A percentile compares a stretch with the other conserved stretches of the same genome.
Conservation (phyloP, 495 filamentous ascomycete species). For the Cladorrhinum samala region DNA sequence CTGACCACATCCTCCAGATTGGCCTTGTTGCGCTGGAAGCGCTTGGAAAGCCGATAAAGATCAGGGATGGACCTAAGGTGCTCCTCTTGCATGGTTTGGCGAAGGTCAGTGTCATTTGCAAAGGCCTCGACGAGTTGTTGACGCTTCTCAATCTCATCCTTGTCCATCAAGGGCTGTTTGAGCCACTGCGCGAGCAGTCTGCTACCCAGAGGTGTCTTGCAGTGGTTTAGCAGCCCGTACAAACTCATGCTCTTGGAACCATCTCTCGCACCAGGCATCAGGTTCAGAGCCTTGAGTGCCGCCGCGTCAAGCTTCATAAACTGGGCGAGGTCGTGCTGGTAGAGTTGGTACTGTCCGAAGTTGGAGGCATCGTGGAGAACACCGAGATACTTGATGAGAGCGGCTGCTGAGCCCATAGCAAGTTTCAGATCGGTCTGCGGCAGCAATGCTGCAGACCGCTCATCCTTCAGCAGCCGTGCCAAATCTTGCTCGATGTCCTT, state of each 20-base stretch:
- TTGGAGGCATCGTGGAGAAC: constrained; percentile 87
- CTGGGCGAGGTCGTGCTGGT: constrained; percentile 94
- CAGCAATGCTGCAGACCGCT: constrained; percentile 65
- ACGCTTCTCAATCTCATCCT: constrained; percentile 79
- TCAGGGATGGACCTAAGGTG: constrained; percentile 92
- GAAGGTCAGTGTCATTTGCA: constrained; percentile 83
- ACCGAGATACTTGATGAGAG: constrained; percentile 92
- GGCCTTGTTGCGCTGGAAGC: constrained; percentile 85
- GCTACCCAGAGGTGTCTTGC: constrained; percentile 92
- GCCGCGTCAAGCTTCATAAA: constrained; percentile 99
- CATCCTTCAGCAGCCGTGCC: constrained; percentile 76
- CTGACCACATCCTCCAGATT: constrained; percentile 93
- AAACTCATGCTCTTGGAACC: constrained; percentile 97
- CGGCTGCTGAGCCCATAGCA: constrained; percentile 91
- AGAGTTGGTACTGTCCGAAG: constrained; percentile 93
- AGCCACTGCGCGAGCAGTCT: constrained; percentile 91
- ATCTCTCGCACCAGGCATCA: constrained; percentile 93
- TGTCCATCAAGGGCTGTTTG: constrained; percentile 94
- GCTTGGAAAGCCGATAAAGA: constrained; percentile 86
- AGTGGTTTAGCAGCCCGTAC: constrained; percentile 92
- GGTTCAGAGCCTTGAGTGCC: constrained; percentile 85
- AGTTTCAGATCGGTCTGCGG: constrained; percentile 93
- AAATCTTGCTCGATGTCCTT: constrained; percentile 97
- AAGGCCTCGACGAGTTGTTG: constrained; percentile 96
- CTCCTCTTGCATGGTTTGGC: constrained; percentile 97